Evolutionary conservation across 331 rosid genomes (phyloP).

Genomic region (Acacia concinna): DNA sequence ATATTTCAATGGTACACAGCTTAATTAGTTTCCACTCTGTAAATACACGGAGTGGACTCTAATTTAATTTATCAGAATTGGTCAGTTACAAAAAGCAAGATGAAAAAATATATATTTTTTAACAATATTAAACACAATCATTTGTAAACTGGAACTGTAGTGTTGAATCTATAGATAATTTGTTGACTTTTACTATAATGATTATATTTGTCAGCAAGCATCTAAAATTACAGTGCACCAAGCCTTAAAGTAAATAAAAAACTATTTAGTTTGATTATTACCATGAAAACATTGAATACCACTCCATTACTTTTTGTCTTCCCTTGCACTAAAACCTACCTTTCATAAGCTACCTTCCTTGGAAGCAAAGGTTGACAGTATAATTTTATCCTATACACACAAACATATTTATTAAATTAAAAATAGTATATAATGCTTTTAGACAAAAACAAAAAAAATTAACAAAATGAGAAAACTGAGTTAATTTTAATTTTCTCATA

Average conservation of each 20-base stretch:
- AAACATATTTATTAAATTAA: not conserved
- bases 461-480: not conserved
- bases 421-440: not conserved
- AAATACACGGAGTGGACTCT: not conserved
- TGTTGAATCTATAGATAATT: not conserved
- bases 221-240: not conserved
- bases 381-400: not conserved
- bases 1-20: too few relatives aligned
- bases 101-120: conserved; percentile 3
- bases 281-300: not conserved
- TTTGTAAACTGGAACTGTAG: not conserved
- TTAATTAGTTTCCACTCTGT: not conserved
- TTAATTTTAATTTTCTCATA: not conserved
- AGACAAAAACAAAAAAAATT: not conserved
- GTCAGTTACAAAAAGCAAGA: not conserved
- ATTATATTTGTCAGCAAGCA: not conserved
- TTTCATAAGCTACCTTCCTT: conserved; percentile 24
- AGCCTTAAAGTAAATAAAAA: not conserved
- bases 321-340: conserved; percentile 5
- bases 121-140: not conserved
- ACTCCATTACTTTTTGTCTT: conserved; percentile 8
- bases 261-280: not conserved
- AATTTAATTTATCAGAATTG: not conserved
- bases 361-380: conserved; percentile 37
- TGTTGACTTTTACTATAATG: not conserved